Evolutionary conservation across 495 filamentous ascomycete species (phyloP), one percentile per base, ranked within the genome.

Genomic region (Filosporella fistucella): DNA sequence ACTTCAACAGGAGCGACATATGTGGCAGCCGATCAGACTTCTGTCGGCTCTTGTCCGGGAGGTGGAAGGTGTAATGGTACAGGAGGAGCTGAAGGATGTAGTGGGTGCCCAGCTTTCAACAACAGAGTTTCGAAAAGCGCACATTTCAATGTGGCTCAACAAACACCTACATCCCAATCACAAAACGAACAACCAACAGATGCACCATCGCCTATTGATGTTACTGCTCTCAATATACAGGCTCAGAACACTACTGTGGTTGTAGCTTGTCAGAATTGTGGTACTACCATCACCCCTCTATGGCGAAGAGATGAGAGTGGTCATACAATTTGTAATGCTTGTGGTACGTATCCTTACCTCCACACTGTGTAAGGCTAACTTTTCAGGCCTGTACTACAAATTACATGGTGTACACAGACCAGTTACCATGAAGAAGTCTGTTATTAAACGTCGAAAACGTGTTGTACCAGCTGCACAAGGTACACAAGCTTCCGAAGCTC

Each of bases 251-350:
- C 80, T 2, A 89, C 85, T 24, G 80, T 94, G 21, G 77, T 96
- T 21, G 85, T 95, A 42, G 89, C 93, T 16, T 99, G 93, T 56
- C 91, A 96, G 58, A 99, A 99, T 60, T 99, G 93, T 65, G 88
- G 85, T 14, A 99, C 94, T 30, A 97, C 91, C 1, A 88, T 97
- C 50, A 99, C 93, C 22, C 93, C 93, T 11, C 71, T 99, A 22
- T 99, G 93, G 93, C 77, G 93, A 57, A 81, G 93, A 54, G 93
- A 97, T 63, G 93, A 95, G 64, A 81, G 81, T 55, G 94, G 94
- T 12, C 89, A 96, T 71, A 96, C 90, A 4, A 97, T 98, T 51
- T 98, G 93, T 70, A 98, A 98, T 70, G 93, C 93, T 43, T 98
- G 93, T 66, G 93, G 93, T 95, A 77, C 59, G 88, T 75, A 43